These are phyloP conservation scores for Miscanthus sacchariflorus DNA, from an alignment of 202 grass and related monocot species.

Conservation along the genomic window DNA sequence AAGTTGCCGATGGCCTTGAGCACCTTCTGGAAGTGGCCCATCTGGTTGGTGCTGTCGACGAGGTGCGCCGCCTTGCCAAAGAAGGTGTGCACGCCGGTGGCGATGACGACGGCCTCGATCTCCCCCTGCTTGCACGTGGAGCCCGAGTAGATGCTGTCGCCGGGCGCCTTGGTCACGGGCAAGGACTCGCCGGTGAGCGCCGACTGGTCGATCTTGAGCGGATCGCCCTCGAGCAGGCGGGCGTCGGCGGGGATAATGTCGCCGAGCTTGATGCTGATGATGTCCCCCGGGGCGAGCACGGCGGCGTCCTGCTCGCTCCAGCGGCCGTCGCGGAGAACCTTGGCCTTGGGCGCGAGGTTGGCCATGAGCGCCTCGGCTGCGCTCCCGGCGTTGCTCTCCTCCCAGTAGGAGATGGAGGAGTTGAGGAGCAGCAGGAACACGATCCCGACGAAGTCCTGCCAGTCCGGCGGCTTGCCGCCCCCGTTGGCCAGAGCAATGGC, in stretches of 20 bases:
- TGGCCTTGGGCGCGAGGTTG: constrained; percentile 80
- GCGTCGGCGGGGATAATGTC: constrained; percentile 84
- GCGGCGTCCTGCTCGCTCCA: constrained; percentile 79
- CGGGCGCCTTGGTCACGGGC: constrained; percentile 70
- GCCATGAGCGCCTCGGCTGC: constrained; percentile 89
- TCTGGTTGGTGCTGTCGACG: constrained; percentile 86
- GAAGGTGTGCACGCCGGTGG: constrained; percentile 94
- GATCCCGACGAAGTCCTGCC: constrained; percentile 96
- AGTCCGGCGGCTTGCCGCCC: constrained; percentile 72
- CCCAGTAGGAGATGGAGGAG: constrained; percentile 81
- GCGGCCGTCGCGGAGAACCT: constrained; percentile 73
- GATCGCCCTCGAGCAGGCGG: constrained; percentile 74
- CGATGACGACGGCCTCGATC: constrained; percentile 90
- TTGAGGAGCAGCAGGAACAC: constrained; percentile 72
- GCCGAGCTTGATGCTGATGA: constrained; percentile 88
- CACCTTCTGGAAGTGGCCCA: constrained; percentile 93
- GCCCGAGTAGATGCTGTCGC: constrained; percentile 78
- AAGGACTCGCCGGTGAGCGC: constrained; percentile 86
- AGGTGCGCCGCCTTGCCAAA: constrained; percentile 97
- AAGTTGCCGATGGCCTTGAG: constrained; percentile 95
- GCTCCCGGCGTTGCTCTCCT: constrained; percentile 87
- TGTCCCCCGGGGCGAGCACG: constrained; percentile 76
- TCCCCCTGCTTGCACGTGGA: constrained; percentile 97
- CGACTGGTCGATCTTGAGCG: constrained; percentile 89
- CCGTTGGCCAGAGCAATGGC: constrained; percentile 85